These are phyloP conservation scores for Vaccinium macrocarpon DNA, from an alignment of 148 eudicot species.

Conservation along the genomic window DNA sequence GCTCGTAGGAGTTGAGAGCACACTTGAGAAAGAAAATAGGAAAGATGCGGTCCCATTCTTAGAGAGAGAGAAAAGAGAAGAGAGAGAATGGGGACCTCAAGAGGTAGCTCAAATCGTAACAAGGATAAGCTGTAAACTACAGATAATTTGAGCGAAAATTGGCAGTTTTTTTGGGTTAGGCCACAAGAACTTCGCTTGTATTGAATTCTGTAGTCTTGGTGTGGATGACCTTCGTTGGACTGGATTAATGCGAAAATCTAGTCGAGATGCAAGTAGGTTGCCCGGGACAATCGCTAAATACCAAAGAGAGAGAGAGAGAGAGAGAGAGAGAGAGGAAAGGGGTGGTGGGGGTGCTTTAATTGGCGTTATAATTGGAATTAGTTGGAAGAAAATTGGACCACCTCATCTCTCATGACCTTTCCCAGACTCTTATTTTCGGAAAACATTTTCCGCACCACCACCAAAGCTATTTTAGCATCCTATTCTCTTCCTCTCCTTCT, in stretches of 20 bases:
- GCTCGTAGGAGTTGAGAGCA: not conserved
- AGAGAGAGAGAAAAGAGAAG: conserved; percentile 10
- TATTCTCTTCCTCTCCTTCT: not conserved
- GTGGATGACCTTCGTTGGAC: too few species aligned
- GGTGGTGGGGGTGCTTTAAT: conserved; percentile 27
- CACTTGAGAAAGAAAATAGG: conserved; percentile 8
- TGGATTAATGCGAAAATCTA: too few species aligned
- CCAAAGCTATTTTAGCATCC: conserved; percentile 9
- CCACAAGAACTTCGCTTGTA: too few species aligned
- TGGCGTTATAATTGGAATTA: conserved; percentile 54
- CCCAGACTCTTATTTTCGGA: conserved; percentile 33
- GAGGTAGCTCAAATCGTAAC: too few species aligned
- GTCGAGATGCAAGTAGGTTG: too few species aligned
- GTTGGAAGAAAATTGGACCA: conserved; percentile 59
- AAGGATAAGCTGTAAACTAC: too few species aligned
- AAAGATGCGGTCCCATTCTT: conserved; percentile 34
- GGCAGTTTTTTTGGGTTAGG: too few species aligned
- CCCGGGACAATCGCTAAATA: not conserved
- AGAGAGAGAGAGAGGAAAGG: not conserved
- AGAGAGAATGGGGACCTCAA: not conserved
- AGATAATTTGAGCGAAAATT: too few species aligned
- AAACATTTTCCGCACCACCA: conserved; percentile 16
- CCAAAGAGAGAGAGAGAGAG: conserved; percentile 12
- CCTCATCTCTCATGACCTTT: conserved; percentile 37
- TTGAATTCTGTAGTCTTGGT: too few species aligned